Evolutionary conservation across 129 eudicot species (phyloP).

Genomic region (Helichrysum umbraculigerum): DNA sequence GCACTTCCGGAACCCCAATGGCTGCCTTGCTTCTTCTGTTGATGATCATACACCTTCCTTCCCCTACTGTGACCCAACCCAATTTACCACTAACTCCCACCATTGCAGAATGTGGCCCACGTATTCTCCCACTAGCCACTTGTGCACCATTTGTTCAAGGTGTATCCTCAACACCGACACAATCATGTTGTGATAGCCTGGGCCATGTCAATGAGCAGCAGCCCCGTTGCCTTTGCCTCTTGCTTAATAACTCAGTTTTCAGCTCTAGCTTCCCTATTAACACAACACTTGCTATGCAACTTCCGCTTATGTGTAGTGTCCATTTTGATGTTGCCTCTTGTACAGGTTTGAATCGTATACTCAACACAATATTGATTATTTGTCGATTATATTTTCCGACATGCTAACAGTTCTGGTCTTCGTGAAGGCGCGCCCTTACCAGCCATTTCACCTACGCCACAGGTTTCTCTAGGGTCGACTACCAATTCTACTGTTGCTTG

Average conservation of each 20-base stretch:
- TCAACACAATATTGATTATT: background rate
- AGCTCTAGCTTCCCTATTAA: constrained; percentile 32
- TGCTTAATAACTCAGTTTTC: constrained; percentile 37
- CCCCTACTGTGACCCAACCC: constrained; percentile 22
- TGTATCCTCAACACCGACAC: constrained; percentile 21
- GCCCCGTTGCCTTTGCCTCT: constrained; percentile 29
- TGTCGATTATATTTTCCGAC: background rate
- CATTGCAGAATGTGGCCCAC: constrained; percentile 35
- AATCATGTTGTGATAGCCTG: constrained; percentile 35
- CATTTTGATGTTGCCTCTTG: constrained; percentile 31
- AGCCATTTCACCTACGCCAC: constrained; percentile 34
- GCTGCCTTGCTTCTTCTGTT: constrained; percentile 2
- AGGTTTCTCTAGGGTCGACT: constrained; percentile 36
- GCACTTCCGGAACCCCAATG: background rate
- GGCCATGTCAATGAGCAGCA: constrained; percentile 32
- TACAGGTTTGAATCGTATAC: constrained; percentile 26
- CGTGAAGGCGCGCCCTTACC: constrained; percentile 24
- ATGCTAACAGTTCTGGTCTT: constrained; percentile 1
- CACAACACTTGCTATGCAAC: constrained; percentile 38
- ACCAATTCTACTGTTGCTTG: constrained; percentile 34
- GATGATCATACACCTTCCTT: constrained; percentile 22
- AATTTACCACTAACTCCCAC: constrained; percentile 31
- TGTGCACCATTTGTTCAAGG: constrained; percentile 43
- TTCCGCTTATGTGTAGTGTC: constrained; percentile 36
- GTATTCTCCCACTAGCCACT: constrained; percentile 35